Base-by-base conservation (phyloP, 345 rosid genomes). In the Viola odorata region DNA sequence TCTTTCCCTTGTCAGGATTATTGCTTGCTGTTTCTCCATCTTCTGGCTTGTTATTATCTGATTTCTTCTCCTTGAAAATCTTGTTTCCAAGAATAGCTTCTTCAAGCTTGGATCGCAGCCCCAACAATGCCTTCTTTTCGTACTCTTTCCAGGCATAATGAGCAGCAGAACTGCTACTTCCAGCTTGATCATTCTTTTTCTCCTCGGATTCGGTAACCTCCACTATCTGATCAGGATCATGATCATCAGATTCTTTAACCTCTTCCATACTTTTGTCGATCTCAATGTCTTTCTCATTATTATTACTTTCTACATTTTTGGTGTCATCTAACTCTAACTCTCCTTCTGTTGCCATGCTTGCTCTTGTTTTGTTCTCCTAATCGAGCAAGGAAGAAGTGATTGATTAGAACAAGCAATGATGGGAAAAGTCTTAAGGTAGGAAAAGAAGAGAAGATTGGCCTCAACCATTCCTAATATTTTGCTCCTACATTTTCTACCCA, bases 121-220 rank as follows among this genome's bases (percentile, higher is more conserved):
- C 77, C 0, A 37, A 40, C 59, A 76, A 55, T 12, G 80, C 76
- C 45, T 60, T 64, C 51, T 49, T 64, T 54, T 76, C 80, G 58
- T 47, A 38, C 40, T 68, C 74, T 68, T 52, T 68, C 38, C 71
- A 38, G 47, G 67, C 70, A 37, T 64, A 63, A 42, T 11, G 1
- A 42, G 32, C 32, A 23, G 32, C 32, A 23, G 32, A 2, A 23
- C 66, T 39, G 39, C 55, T 50, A 10, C 41, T 11, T 36, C 2
- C 32, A 23, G 32, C 32, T 23, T 23, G 1, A 23, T 23, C 53
- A 8, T 12, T 56, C 7, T 45, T 48, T 48, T 12, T 38, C 38
- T 55, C 55, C 36, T 37, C 64, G 7, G 15, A 4, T 36, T 3
- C 58, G 12, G 3, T 49, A 38, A 17, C 17, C 15, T 40, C 60